Evolutionary conservation across 2,329 filamentous ascomycete genomes (phyloP).

Genomic region (Nothophaeocryptopus gaeumannii): DNA sequence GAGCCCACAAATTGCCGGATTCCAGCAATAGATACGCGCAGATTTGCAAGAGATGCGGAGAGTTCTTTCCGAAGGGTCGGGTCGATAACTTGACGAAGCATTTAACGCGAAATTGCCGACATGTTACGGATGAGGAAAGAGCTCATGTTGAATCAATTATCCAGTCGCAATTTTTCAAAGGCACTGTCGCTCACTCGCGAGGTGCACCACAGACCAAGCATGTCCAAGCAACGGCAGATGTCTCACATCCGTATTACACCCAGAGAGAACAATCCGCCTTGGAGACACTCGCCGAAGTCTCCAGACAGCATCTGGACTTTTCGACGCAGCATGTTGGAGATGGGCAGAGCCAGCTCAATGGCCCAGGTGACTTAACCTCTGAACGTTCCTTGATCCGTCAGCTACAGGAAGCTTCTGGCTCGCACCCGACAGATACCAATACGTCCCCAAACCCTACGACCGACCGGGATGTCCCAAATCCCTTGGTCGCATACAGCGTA

Average conservation of each 20-base stretch:
- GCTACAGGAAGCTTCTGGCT: slow-evolving; percentile 1
- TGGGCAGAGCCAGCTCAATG: no score
- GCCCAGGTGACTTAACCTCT: no score
- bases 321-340: slow-evolving; percentile 40
- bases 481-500: background rate
- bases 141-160: slow-evolving; percentile 52
- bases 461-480: background rate
- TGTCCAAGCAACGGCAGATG: background rate
- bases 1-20: slow-evolving; percentile 81
- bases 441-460: background rate
- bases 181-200: background rate
- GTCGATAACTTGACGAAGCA: slow-evolving; percentile 79
- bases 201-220: background rate
- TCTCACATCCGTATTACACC: background rate
- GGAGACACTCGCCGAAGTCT: slow-evolving; percentile 84
- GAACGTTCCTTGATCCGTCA: no score
- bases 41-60: slow-evolving; percentile 46
- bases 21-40: slow-evolving; percentile 90
- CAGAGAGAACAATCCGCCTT: slow-evolving; percentile 66
- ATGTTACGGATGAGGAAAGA: slow-evolving; percentile 55
- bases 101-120: slow-evolving; percentile 81
- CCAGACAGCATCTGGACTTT: slow-evolving; percentile 68
- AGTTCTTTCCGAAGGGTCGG: slow-evolving; percentile 75
- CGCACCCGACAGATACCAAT: background rate
- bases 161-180: slow-evolving; percentile 5